phyloP scores from a whole-genome alignment of 2,329 filamentous ascomycete species.

The Achaetomium macrosporum region DNA sequence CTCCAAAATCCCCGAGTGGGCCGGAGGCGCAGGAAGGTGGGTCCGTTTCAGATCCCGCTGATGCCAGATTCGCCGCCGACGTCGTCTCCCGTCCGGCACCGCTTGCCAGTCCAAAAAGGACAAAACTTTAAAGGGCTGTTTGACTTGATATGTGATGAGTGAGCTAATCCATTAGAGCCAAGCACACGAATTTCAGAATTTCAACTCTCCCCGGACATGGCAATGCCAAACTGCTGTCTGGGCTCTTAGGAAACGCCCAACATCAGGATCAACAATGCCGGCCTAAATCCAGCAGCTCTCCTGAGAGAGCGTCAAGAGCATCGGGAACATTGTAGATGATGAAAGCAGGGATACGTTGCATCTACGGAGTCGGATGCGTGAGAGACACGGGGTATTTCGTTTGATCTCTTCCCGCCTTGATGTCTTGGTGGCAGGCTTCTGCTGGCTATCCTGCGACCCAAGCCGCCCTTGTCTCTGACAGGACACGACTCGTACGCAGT shows the following conservation, averaged over 20 bases:
- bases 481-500: slow-evolving; percentile 18
- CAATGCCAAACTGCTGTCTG: neutral
- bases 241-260: neutral
- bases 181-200: no score
- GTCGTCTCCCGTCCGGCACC: no score
- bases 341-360: neutral
- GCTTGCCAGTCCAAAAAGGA: no score
- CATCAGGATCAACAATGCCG: neutral
- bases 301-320: no score
- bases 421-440: neutral
- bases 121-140: no score
- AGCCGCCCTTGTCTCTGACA: slow-evolving; percentile 1
- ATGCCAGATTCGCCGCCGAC: neutral
- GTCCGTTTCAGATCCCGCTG: slow-evolving; percentile 13
- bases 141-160: no score
- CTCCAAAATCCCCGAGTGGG: slow-evolving; percentile 9
- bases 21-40: slow-evolving; percentile 8
- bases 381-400: neutral
- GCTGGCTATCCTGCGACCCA: neutral
- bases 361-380: neutral
- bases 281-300: no score
- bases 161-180: no score
- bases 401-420: neutral
- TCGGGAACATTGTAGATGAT: no score
- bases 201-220: neutral